phyloP scores from a whole-genome alignment of 441 rosid genomes.

The Erodium trifolium region DNA sequence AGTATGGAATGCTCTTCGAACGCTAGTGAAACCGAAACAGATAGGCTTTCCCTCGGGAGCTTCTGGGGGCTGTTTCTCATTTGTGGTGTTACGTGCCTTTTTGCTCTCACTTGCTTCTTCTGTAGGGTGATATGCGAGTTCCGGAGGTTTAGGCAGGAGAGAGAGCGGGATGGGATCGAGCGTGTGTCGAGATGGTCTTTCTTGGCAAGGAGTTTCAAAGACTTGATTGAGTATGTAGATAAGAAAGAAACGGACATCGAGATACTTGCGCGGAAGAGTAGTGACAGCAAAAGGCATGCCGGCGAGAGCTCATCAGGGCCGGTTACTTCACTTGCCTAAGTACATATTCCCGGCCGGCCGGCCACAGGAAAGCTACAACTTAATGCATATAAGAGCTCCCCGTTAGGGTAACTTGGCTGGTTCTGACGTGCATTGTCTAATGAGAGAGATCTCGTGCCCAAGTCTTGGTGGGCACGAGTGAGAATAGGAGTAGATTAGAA shows the following conservation, averaged over 20 bases:
- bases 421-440: no score
- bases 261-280: slow-evolving; percentile 33
- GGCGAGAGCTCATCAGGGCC: slow-evolving; percentile 32
- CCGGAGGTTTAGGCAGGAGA: slow-evolving; percentile 43
- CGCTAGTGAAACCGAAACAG: slow-evolving; percentile 26
- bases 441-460: no score
- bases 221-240: slow-evolving; percentile 58
- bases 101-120: slow-evolving; percentile 48
- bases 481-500: no score
- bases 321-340: slow-evolving; percentile 21
- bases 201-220: slow-evolving; percentile 44
- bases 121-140: slow-evolving; percentile 48
- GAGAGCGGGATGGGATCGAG: slow-evolving; percentile 41
- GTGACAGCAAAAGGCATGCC: slow-evolving; percentile 34
- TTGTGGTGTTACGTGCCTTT: slow-evolving; percentile 53
- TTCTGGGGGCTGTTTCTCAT: slow-evolving; percentile 92
- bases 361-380: no score
- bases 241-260: slow-evolving; percentile 59
- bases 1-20: slow-evolving; percentile 39
- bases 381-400: no score
- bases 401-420: no score
- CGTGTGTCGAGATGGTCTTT: slow-evolving; percentile 34
- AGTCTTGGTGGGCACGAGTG: no score
- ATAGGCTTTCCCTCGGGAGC: slow-evolving; percentile 53
- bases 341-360: no score